Evolutionary conservation across 331 rosid genomes (phyloP).

Genomic region (Quercus phellos): DNA sequence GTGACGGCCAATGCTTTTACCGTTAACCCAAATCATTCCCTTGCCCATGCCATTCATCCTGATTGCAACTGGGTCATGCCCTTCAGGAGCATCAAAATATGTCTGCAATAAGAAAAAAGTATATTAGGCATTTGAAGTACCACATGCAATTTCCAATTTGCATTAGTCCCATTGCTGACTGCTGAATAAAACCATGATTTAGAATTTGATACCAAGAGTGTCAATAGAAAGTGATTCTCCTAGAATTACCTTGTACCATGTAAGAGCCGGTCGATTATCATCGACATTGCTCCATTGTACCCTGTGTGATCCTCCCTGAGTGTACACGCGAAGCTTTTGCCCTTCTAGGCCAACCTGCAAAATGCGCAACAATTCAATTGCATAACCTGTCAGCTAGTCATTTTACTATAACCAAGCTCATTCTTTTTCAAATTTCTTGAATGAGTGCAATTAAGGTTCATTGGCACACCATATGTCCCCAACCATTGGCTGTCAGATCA

Average conservation of each 20-base stretch:
- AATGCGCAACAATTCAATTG: background rate
- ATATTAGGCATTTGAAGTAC: background rate
- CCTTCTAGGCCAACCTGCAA: conserved; percentile 63
- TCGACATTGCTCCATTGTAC: conserved; percentile 35
- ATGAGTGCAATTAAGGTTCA: background rate
- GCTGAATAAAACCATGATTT: too few species aligned
- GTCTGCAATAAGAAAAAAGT: conserved; percentile 36
- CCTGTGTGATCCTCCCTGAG: conserved; percentile 40
- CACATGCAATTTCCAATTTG: background rate
- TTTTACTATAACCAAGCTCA: background rate
- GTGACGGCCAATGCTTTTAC: conserved; percentile 63
- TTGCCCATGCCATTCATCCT: conserved; percentile 76
- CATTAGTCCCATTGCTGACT: too few species aligned
- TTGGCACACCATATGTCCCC: conserved; percentile 63
- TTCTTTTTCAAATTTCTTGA: background rate
- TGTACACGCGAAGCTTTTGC: conserved; percentile 35
- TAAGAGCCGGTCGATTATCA: conserved; percentile 29
- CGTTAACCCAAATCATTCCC: conserved; percentile 85
- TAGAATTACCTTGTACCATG: conserved; percentile 79
- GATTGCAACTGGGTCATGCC: conserved; percentile 61
- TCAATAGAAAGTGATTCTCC: background rate
- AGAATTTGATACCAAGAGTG: background rate
- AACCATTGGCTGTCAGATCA: conserved; percentile 47
- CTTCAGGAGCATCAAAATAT: conserved; percentile 61
- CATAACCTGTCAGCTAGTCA: background rate